A percentile compares a stretch with the other conserved stretches of the same genome.
Conservation (phyloP, 2,329 filamentous ascomycete species). For the Talaromyces sp. region DNA sequence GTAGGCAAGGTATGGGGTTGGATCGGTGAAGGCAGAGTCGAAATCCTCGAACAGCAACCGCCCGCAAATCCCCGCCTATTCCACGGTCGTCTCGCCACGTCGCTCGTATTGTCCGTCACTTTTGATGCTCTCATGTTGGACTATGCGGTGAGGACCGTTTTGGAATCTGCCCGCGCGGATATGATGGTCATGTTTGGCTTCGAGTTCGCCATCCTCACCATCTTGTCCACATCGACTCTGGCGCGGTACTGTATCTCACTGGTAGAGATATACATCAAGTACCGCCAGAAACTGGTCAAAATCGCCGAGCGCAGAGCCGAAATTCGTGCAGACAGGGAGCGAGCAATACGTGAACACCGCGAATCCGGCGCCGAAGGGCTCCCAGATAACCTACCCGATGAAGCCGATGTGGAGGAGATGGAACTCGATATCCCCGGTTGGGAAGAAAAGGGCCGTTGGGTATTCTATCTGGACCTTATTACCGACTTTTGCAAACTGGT, state of each 20-base stretch:
- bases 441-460: conserved; percentile 92
- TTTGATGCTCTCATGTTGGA: conserved; percentile 78
- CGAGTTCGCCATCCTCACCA: conserved; percentile 83
- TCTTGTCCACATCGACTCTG: conserved; percentile 75
- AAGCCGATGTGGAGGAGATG: conserved; percentile 82
- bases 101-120: conserved; percentile 70
- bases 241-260: conserved; percentile 75
- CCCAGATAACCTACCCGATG: conserved; percentile 52
- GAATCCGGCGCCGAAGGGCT: conserved; percentile 36
- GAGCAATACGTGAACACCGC: conserved; percentile 41
- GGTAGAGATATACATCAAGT: conserved; percentile 70
- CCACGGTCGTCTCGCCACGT: conserved; percentile 75
- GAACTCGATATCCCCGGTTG: conserved; percentile 94
- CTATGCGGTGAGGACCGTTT: conserved; percentile 77
- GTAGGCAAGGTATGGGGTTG: conserved; percentile 98
- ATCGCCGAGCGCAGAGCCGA: conserved; percentile 66
- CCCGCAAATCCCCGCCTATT: conserved; percentile 84
- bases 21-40: conserved; percentile 93
- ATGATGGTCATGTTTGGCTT: conserved; percentile 99
- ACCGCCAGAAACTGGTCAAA: conserved; percentile 67
- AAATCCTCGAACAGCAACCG: conserved; percentile 91
- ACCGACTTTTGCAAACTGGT: conserved; percentile 88
- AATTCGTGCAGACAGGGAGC: conserved; percentile 54
- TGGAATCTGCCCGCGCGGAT: conserved; percentile 83
- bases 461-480: conserved; percentile 80